phyloP scores from a whole-genome alignment of 2,329 filamentous ascomycete species.

The Arthrobotrys musiformis region DNA sequence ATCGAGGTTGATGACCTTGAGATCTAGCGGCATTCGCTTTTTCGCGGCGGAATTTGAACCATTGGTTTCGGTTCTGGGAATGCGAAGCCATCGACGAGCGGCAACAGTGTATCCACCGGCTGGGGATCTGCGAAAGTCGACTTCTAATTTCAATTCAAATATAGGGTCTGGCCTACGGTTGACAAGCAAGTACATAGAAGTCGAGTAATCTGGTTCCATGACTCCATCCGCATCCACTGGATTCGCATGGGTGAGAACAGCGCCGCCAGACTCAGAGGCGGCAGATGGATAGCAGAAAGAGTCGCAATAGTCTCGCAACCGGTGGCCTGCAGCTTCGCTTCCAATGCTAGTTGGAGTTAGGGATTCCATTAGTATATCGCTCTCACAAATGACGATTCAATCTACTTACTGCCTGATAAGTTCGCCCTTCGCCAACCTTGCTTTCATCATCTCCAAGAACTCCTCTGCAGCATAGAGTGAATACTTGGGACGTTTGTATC shows the following conservation, averaged over 20 bases:
- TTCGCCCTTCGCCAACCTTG: constrained; percentile 55
- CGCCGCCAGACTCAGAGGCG: neutral
- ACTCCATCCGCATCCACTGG: constrained; percentile 7
- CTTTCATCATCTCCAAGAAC: constrained; percentile 54
- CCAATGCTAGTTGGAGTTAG: constrained; percentile 35
- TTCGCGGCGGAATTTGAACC: constrained; percentile 17
- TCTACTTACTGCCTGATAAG: constrained; percentile 57
- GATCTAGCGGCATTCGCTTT: constrained; percentile 56
- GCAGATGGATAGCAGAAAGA: neutral
- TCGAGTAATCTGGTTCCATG: constrained; percentile 51
- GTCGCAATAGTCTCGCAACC: constrained; percentile 35
- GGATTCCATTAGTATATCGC: neutral
- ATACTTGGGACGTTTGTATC: constrained; percentile 52
- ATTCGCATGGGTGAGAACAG: constrained; percentile 24
- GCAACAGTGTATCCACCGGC: constrained; percentile 53
- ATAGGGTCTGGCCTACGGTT: constrained; percentile 36
- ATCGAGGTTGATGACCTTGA: constrained; percentile 59
- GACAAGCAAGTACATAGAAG: constrained; percentile 43
- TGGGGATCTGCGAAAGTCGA: constrained; percentile 56
- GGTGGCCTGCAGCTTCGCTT: constrained; percentile 30
- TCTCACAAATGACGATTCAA: neutral
- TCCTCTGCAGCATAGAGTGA: constrained; percentile 52
- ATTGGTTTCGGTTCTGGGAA: constrained; percentile 21
- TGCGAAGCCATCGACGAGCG: constrained; percentile 55
- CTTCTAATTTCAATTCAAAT: constrained; percentile 54